A percentile compares a stretch with the other conserved stretches of the same genome.
Evolutionary conservation across 192 early-diverging fungal genomes (phyloP).

Genomic region (Coemansia sp.): DNA sequence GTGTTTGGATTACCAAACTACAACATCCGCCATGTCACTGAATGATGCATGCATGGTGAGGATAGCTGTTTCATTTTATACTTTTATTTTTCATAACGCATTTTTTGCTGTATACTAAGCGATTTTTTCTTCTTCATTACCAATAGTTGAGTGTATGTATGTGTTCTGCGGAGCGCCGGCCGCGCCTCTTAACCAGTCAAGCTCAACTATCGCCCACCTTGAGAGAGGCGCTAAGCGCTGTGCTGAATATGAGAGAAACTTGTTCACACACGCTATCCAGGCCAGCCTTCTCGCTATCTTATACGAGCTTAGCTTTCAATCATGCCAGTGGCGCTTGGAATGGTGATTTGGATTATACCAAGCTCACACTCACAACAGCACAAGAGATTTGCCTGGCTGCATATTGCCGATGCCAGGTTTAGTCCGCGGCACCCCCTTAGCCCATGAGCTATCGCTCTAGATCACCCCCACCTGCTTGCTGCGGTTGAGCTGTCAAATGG

Average conservation of each 20-base stretch:
- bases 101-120: too few relatives aligned
- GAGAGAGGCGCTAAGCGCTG: too few relatives aligned
- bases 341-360: not conserved
- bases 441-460: too few relatives aligned
- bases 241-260: too few relatives aligned
- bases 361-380: not conserved
- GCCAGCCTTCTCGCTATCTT: too few relatives aligned
- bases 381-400: not conserved
- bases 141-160: not conserved
- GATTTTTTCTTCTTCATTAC: too few relatives aligned
- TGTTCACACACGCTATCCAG: too few relatives aligned
- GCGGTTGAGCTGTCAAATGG: not conserved
- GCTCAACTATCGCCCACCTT: not conserved
- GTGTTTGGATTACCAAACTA: constrained; percentile 68
- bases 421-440: not conserved
- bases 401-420: not conserved
- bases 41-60: not conserved
- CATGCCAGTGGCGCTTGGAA: too few relatives aligned
- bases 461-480: not conserved
- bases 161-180: not conserved
- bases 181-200: not conserved
- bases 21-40: constrained; percentile 60
- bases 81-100: too few relatives aligned
- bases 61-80: not conserved
- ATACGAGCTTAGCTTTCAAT: too few relatives aligned